These are phyloP conservation scores for Fraxinus velutina DNA, from an alignment of 305 asterid species.

Conservation along the genomic window DNA sequence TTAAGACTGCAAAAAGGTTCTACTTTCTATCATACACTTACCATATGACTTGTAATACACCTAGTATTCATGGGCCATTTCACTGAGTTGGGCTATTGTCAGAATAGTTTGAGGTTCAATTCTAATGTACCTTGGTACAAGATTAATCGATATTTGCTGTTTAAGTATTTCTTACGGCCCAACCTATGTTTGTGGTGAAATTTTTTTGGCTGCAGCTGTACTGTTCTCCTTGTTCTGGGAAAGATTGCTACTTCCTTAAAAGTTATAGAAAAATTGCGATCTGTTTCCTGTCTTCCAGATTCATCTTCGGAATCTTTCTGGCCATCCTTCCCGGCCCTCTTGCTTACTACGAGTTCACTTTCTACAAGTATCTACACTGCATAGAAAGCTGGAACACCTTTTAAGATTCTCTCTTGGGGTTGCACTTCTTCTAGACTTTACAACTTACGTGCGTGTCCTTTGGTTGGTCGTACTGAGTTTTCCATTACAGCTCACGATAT, in stretches of 20 bases:
- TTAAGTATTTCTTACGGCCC: not conserved
- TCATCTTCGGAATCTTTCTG: not conserved
- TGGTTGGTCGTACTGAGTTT: not conserved
- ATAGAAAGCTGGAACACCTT: not conserved
- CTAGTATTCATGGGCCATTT: not conserved
- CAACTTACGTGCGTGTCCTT: not conserved
- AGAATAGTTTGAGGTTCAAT: not conserved
- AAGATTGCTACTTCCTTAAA: not conserved
- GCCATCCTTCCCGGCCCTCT: not conserved
- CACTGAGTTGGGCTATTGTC: not conserved
- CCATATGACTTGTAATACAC: not conserved
- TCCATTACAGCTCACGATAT: not conserved
- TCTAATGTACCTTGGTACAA: not conserved
- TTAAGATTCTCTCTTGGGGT: not conserved
- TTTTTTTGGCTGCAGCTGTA: not conserved
- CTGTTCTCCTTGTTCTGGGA: not conserved
- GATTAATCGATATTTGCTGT: not conserved
- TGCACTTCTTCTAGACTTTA: not conserved
- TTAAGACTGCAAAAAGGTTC: constrained; percentile 60
- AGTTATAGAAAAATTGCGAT: not conserved
- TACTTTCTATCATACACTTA: constrained; percentile 8
- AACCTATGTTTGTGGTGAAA: not conserved
- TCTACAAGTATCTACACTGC: not conserved
- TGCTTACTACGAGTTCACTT: not conserved
- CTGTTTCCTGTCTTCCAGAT: not conserved